Evolutionary conservation across 2,329 filamentous ascomycete species (phyloP).

Genomic region (Fusarium vanettenii): DNA sequence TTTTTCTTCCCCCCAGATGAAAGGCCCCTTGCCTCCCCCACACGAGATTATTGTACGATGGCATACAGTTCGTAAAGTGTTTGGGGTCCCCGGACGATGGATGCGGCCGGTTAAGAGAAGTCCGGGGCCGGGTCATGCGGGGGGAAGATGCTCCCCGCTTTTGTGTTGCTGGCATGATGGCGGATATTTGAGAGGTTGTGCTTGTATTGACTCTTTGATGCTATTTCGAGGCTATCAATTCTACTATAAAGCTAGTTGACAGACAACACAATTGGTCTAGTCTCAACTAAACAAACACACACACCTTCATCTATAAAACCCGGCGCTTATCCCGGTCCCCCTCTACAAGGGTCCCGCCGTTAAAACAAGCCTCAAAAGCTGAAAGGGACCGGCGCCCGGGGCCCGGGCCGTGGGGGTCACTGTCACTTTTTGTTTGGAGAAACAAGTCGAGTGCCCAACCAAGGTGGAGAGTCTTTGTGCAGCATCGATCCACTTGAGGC

Average conservation of each 20-base stretch:
- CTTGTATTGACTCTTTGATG: background rate
- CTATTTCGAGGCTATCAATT: background rate
- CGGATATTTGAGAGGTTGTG: background rate
- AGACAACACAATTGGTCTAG: background rate
- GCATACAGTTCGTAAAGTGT: background rate
- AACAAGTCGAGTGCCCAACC: background rate
- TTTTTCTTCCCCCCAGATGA: background rate
- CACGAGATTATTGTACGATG: slow-evolving; percentile 19
- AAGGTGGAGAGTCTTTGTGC: background rate
- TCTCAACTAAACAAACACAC: background rate
- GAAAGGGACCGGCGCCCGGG: slow-evolving; percentile 13
- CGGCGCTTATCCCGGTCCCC: slow-evolving; percentile 1
- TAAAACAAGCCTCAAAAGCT: slow-evolving; percentile 9
- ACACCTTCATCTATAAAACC: background rate
- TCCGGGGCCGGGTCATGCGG: slow-evolving; percentile 26
- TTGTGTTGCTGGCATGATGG: slow-evolving; percentile 3
- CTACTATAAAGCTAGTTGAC: background rate
- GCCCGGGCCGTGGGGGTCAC: slow-evolving; percentile 7
- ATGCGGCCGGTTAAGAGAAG: slow-evolving; percentile 11
- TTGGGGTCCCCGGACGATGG: slow-evolving; percentile 32
- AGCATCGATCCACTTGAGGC: slow-evolving; percentile 24
- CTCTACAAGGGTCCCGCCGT: slow-evolving; percentile 22
- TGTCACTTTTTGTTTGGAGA: background rate
- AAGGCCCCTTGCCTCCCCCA: slow-evolving; percentile 11
- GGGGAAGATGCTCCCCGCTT: slow-evolving; percentile 7